Base-by-base conservation (phyloP, 805 yeast species). In the Candida awuae region DNA sequence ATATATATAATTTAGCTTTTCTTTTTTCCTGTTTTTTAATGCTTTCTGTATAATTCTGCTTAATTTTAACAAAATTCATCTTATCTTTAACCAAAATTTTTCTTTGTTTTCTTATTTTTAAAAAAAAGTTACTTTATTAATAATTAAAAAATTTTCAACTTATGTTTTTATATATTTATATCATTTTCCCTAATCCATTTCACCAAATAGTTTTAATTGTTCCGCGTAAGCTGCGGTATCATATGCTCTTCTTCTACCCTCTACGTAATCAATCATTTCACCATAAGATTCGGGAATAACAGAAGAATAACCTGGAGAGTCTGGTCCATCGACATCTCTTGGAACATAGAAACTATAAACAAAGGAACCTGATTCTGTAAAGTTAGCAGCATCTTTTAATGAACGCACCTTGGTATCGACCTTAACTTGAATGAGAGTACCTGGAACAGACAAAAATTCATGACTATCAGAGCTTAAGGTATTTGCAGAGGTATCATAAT, bases 191-290 rank as follows among this genome's bases (percentile, higher is more conserved):
- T 38, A 42, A 21, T 37, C 42, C 17, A 44, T 17, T 18, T 46
- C 44, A 15, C 50, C 54, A 35, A 45, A 52, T 26, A 47, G 38
- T 48, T 63, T 68, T 41, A 70, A 47, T 46, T 68, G 73, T 38
- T 60, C 62, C 13, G 69, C 84, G 56, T 75, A 82, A 35, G 68
- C 65, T 21, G 92, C 88, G 16, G 94, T 84, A 36, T 80, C 94
- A 41, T 69, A 70, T 4, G 95, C 94, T 61, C 94, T 77, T 66
- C 97, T 80, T 63, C 94, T 77, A 20, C 94, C 97, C 53, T 83
- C 88, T 14, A 88, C 71, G 55, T 82, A 88, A 49, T 77, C 82
- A 78, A 88, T 86, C 94, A 87, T 88, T 60, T 88, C 97, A 20
- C 79, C 73, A 55, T 88, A 88, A 1, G 94, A 76, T 56, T 83